Base-by-base conservation (phyloP, 129 eudicot genomes). In the Smallanthus sonchifolius region DNA sequence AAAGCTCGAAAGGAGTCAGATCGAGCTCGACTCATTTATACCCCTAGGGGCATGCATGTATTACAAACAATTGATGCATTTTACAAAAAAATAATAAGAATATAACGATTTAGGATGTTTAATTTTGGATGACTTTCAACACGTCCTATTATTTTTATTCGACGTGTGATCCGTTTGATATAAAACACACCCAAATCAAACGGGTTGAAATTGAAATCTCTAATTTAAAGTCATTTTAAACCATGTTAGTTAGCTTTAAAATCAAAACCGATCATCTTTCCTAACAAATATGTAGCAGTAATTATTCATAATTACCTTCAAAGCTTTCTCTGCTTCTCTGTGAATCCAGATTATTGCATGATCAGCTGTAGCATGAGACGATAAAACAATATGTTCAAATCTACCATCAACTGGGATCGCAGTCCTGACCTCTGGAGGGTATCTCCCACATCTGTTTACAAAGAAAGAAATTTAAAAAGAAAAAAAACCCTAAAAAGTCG, bases 371-470 rank as follows among this genome's bases (percentile, higher is more conserved):
- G 97, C 95, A 78, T 86, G 87, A 45, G 88, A 84, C 43, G 97
- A 91, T 62, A 91, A 67, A 59, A 91, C 97, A 64, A 91, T 92
- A 69, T 92, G 98, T 75, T 92, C 98, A 55, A 92, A 92, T 87
- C 98, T 87, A 76, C 94, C 98, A 76, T 92, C 98, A 30, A 92
- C 98, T 0, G 98, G 96, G 55, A 89, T 92, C 56, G 96, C 98
- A 8, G 98, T 92, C 74, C 96, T 84, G 0, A 92, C 98, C 63
- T 89, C 91, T 32, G 98, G 96, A 80, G 98, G 96, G 75, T 71
- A 89, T 73, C 98, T 89, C 39, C 96, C 98, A 75, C 96, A 92
- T 81, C 97, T 92, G 86, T 69, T 67, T 60, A 77, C 51, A 45
- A 36, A 19, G 3, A 1, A 10, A 8, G 2, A 28, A 11, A 57